Conservation (phyloP, 371 early-diverging fungal genomes). For the Zychaea mexicana region DNA sequence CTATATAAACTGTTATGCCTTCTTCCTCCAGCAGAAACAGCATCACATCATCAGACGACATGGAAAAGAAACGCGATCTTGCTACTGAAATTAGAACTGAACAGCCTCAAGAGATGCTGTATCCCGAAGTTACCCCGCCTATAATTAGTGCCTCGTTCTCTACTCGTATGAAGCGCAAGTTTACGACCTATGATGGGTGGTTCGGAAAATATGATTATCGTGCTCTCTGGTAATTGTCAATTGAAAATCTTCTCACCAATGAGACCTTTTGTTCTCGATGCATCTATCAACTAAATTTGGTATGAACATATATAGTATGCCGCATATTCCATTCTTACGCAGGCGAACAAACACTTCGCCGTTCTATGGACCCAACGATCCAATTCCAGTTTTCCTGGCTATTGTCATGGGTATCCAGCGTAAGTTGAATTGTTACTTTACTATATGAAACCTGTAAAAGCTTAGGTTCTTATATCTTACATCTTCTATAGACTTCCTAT, state of each 20-base stretch:
- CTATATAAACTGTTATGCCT: not conserved
- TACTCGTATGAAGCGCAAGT: conserved; percentile 7
- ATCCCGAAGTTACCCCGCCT: conserved; percentile 12
- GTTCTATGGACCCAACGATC: conserved; percentile 39
- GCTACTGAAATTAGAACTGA: conserved; percentile 15
- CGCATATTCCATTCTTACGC: conserved; percentile 25
- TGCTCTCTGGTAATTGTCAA: conserved; percentile 26
- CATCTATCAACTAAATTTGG: too few species aligned
- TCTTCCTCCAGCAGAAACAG: conserved; percentile 5
- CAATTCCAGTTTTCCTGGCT: conserved; percentile 29
- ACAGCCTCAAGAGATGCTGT: conserved; percentile 12
- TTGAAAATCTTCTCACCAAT: too few species aligned
- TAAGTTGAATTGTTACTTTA: too few species aligned
- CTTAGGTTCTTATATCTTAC: too few species aligned
- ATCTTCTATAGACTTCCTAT: too few species aligned
- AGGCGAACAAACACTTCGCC: conserved; percentile 16
- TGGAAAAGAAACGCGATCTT: conserved; percentile 9
- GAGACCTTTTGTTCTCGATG: too few species aligned
- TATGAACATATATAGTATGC: conserved; percentile 18
- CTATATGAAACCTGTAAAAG: too few species aligned
- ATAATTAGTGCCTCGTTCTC: conserved; percentile 1
- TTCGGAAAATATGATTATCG: conserved; percentile 37
- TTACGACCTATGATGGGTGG: conserved; percentile 28
- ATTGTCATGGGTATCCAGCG: conserved; percentile 36
- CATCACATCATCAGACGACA: conserved; percentile 1